Evolutionary conservation across 768 basidiomycete species (phyloP).

Genomic region (Leccinum longicurvipes): DNA sequence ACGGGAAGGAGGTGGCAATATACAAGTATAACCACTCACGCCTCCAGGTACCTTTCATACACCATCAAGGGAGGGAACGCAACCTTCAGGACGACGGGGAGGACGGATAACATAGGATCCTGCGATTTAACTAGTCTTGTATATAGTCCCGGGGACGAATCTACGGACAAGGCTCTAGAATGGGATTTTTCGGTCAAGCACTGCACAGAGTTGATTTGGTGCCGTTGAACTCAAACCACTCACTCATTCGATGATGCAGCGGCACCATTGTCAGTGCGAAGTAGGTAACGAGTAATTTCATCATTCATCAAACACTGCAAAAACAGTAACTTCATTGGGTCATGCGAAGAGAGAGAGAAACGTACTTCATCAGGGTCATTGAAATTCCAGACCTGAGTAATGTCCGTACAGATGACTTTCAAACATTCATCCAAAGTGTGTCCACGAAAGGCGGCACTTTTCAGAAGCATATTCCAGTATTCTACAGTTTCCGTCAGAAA

Average conservation of each 20-base stretch:
- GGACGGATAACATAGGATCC: neutral
- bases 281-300: neutral
- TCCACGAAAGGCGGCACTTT: constrained; percentile 6
- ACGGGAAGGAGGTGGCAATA: no score
- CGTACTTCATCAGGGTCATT: constrained; percentile 10
- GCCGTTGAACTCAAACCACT: neutral
- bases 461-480: constrained; percentile 11
- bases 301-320: constrained; percentile 11
- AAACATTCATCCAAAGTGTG: constrained; percentile 10
- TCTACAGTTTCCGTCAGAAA: neutral
- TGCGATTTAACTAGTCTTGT: neutral
- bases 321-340: neutral
- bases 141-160: neutral
- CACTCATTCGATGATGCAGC: neutral
- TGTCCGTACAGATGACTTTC: constrained; percentile 8
- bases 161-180: constrained; percentile 1
- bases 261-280: constrained; percentile 1
- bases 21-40: constrained; percentile 1
- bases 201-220: neutral
- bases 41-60: constrained; percentile 1
- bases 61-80: neutral
- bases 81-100: neutral
- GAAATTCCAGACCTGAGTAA: constrained; percentile 14
- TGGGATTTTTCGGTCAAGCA: neutral
- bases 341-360: no score